phyloP scores from a whole-genome alignment of 768 basidiomycete species.

The Lactarius hatsudake region DNA sequence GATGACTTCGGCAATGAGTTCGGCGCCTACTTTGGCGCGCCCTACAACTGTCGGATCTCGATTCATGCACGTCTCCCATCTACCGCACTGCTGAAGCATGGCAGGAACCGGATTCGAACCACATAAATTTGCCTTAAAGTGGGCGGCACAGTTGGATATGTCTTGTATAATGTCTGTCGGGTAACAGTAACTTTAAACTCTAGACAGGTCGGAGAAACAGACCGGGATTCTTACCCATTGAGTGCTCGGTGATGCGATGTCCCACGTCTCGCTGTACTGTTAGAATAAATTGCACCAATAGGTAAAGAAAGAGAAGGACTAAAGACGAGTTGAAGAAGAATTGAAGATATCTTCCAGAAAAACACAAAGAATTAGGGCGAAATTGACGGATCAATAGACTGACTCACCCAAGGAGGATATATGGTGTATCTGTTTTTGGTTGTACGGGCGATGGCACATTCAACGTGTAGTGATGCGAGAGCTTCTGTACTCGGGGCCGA shows the following conservation, averaged over 20 bases:
- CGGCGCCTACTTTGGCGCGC: conserved; percentile 86
- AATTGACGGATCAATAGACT: conserved; percentile 22
- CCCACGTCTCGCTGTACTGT: conserved; percentile 90
- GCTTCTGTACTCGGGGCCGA: conserved; percentile 47
- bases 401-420: conserved; percentile 80
- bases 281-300: conserved; percentile 81
- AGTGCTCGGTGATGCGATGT: conserved; percentile 82
- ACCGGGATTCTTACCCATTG: conserved; percentile 60
- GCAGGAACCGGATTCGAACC: conserved; percentile 74
- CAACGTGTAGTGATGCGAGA: conserved; percentile 78
- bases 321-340: conserved; percentile 91
- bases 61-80: conserved; percentile 95
- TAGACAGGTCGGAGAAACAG: conserved; percentile 6
- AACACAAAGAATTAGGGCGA: conserved; percentile 2
- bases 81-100: conserved; percentile 80
- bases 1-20: conserved; percentile 93
- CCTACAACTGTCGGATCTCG: conserved; percentile 88
- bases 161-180: conserved; percentile 83
- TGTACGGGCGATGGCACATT: conserved; percentile 65
- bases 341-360: conserved; percentile 70
- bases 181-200: conserved; percentile 13
- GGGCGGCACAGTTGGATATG: conserved; percentile 79
- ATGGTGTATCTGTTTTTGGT: conserved; percentile 65
- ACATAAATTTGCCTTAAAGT: conserved; percentile 83
- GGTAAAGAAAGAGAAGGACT: conserved; percentile 78